Base-by-base conservation (phyloP, 495 filamentous ascomycete species). In the Amniculicola lignicola region DNA sequence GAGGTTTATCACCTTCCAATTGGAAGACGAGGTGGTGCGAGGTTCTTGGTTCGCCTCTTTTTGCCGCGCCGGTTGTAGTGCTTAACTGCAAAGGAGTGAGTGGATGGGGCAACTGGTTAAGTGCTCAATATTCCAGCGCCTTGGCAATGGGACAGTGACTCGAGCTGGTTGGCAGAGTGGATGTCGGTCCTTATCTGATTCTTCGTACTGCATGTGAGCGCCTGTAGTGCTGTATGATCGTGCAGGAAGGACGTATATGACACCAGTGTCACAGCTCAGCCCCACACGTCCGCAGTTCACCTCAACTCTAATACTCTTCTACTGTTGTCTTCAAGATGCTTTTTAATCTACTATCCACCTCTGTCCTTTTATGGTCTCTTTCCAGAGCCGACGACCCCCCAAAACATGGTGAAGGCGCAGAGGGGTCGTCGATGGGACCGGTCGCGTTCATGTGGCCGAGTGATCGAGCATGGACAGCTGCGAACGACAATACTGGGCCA, bases 381-480 rank as follows among this genome's bases (percentile, higher is more conserved):
- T 27, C n/a, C 14, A 2, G 15, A 7, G 45, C 45, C 14, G 9
- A 38, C 10, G 19, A 51, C 16, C 18, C 31, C 15, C 29, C 23
- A 16, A 21, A 38, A 19, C 47, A 72, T 27, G 70, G 64, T 29
- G 53, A 57, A 11, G 40, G 29, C 15, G 69, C 67, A 15, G 54
- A 57, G 27, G 67, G 67, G 1, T 62, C 51, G 6, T 41, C 57
- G n/a, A 79, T 79, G 75, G 77, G 77, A 0, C 75, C 77, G 4
- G 77, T 74, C 15, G 77, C 76, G 18, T 79, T 80, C 56, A 61
- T 80, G 24, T 80, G 77, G 77, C 77, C 77, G 3, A 65, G 67
- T 5, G 72, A 77, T 58, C 70, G 77, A 22, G 49, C 63, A 2
- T 80, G 75, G 75, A 68, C 63, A 47, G 72, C 69, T 41, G 64